Base-by-base conservation (phyloP, 495 filamentous ascomycete genomes). In the Neurospora sp. region DNA sequence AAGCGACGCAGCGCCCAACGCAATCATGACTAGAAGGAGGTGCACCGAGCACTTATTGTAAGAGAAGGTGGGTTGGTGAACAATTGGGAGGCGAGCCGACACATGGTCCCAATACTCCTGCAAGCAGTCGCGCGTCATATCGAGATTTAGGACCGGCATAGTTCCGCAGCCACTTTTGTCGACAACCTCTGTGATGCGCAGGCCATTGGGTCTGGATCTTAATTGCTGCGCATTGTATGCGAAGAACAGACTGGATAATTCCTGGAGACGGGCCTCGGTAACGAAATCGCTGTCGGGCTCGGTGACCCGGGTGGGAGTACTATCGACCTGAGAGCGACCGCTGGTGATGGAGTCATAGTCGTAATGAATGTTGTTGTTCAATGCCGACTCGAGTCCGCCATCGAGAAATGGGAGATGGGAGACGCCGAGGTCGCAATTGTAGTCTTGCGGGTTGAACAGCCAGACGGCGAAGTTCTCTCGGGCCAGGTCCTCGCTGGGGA, bases 41-140 rank as follows among this genome's bases (percentile, higher is more conserved):
- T 94, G 83, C 74, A 93, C 89, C 3, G 92, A 91, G 22, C 92
- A 93, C 39, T 91, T 89, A 77, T 96, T 91, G 10, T 92, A 89
- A 10, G 89, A 90, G 81, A 98, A 99, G 0, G 95, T 98, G 10
- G 96, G 93, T 72, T 93, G 90, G 76, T 99, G 96, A 47, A 99
- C 86, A 69, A 99, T 97, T 39, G 96, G 96, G 59, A 99, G 83
- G 73, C 97, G 94, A 22, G 93, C 89, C 77, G 97, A 96, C 65
- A 98, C 94, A 77, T 97, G 90, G 47, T 91, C 89, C 95, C 95
- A 99, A 81, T 93, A 99, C 47, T 94, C 93, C 22, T 90, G 89
- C 77, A 98, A 89, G 81, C 96, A 99, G 39, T 92, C 91, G 77
- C 96, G 91, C 89, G 98, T 92, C 89, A 96, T 96, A 40, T 91